Evolutionary conservation across 139 green algal species (phyloP), one percentile per base, ranked within the genome.

Genomic region (Micractinium conductrix): DNA sequence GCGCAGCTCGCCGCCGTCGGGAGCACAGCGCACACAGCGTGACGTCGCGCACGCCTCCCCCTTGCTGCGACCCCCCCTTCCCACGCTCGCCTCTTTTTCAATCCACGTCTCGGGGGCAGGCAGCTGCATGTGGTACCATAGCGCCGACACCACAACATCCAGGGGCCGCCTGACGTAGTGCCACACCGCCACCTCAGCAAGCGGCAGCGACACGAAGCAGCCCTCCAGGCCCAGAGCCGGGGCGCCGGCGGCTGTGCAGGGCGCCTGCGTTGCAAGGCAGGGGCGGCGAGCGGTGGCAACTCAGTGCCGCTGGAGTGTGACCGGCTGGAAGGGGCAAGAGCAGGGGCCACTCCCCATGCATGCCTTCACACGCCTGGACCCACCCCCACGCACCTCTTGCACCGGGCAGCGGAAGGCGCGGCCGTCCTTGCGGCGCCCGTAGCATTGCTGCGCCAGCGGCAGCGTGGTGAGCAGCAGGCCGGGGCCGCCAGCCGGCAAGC

Each of bases 51-150:
- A n/a, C n/a, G n/a, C 48, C 48, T 58, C 48, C 10, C 16, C 16
- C 48, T 43, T 43, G 24, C 65, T 44, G 8, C 65, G 9, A 30
- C 22, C 9, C 10, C 8, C 10, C 30, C 43, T 26, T 9, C 7
- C 4, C 12, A 42, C 12, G 2, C 71, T 63, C 35, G 72, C 76
- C 76, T 42, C 19, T 37, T 43, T 48, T 16, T 85, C 68, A 12
- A 85, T 85, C 80, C 80, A 85, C 2, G 35, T 42, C 37, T 85
- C 80, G 0, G 80, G 80, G 2, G 79, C 60, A 10, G 80, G 80
- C n/a, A 62, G 7, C 48, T 85, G 80, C 45, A 50, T 35, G 48
- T 85, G 80, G 68, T 79, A 85, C 80, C 68, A 75, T 24, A 79
- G 70, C 26, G 80, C 80, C 1, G 62, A 78, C 35, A 74, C 50